Percentiles rank a stretch among this genome's conserved stretches.
These are phyloP conservation scores for Datura wrightii DNA, from an alignment of 257 asterid species.

Conservation along the genomic window DNA sequence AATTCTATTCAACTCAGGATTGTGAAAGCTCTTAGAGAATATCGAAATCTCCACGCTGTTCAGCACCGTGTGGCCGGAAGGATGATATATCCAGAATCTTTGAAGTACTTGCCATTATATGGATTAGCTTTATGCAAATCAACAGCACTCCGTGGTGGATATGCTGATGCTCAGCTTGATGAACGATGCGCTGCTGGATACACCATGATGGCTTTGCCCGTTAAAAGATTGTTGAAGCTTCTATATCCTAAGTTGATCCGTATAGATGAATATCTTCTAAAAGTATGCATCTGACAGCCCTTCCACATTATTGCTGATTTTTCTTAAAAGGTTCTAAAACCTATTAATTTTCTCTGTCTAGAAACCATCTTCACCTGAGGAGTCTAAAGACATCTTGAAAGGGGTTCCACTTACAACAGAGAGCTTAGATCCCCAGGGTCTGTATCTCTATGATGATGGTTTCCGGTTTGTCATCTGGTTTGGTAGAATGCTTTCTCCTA, in stretches of 20 bases:
- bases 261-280: conserved; percentile 64
- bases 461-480: conserved; percentile 91
- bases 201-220: conserved; percentile 83
- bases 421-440: conserved; percentile 90
- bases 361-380: conserved; percentile 56
- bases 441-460: conserved; percentile 89
- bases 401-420: conserved; percentile 78
- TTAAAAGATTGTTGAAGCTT: conserved; percentile 70
- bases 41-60: conserved; percentile 89
- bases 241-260: conserved; percentile 77
- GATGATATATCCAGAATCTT: conserved; percentile 92
- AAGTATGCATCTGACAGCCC: conserved; percentile 46
- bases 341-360: conserved; percentile 31
- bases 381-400: conserved; percentile 53
- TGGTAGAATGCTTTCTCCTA: conserved; percentile 86
- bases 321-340: conserved; percentile 37
- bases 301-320: conserved; percentile 32
- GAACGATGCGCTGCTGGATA: conserved; percentile 79
- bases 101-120: conserved; percentile 68
- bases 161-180: conserved; percentile 77
- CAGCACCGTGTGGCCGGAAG: conserved; percentile 89
- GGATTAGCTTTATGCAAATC: conserved; percentile 80
- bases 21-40: conserved; percentile 90
- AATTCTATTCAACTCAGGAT: conserved; percentile 72
- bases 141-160: conserved; percentile 88